phyloP scores from a whole-genome alignment of 1,284 basidiomycete species.

The Waitea zeae region DNA sequence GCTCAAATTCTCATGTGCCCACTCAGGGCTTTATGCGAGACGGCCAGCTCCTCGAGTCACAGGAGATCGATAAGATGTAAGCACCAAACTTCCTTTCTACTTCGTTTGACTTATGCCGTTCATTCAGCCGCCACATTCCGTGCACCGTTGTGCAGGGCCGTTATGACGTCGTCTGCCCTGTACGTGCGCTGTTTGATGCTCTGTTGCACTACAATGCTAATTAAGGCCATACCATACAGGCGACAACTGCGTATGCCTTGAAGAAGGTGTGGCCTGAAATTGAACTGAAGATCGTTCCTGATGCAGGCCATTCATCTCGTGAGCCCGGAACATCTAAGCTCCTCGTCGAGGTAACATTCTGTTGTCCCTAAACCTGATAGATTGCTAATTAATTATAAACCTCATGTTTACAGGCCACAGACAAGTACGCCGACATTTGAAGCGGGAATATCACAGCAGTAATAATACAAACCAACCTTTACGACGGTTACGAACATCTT shows the following conservation, averaged over 20 bases:
- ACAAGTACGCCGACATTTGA: conserved; percentile 9
- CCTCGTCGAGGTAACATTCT: conserved; percentile 43
- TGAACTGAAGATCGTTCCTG: conserved; percentile 67
- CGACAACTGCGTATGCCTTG: conserved; percentile 64
- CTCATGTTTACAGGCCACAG: conserved; percentile 7
- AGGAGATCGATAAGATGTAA: conserved; percentile 83
- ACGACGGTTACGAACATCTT: neutral
- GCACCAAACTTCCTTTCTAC: neutral
- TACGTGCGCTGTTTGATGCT: conserved; percentile 28
- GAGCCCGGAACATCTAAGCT: conserved; percentile 62
- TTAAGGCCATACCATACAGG: conserved; percentile 20
- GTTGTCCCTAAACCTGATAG: neutral
- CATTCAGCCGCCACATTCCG: conserved; percentile 65
- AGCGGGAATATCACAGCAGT: no score
- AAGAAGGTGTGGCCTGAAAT: conserved; percentile 77
- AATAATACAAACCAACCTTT: no score
- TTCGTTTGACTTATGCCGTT: neutral
- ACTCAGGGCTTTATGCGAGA: conserved; percentile 74
- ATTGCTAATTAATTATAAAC: no score
- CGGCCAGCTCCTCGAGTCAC: conserved; percentile 71
- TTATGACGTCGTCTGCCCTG: conserved; percentile 68
- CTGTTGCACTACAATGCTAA: conserved; percentile 1
- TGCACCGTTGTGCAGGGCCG: conserved; percentile 75
- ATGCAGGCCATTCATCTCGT: conserved; percentile 80
- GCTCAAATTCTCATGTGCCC: neutral